Evolutionary conservation across 2,329 filamentous ascomycete species (phyloP).

Genomic region (Trichoderma breve): DNA sequence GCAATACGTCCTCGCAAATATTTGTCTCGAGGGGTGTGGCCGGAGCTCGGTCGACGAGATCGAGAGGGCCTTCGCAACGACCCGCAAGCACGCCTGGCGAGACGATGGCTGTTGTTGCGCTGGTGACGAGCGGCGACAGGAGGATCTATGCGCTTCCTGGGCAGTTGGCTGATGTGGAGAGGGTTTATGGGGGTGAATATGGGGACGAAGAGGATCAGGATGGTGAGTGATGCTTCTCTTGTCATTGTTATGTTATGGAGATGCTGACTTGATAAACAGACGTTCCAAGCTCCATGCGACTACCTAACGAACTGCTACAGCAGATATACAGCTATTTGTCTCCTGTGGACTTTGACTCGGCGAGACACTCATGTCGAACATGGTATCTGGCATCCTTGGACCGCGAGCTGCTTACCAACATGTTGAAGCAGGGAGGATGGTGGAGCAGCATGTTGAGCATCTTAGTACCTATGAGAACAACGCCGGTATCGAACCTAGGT

Average conservation of each 20-base stretch:
- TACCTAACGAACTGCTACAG: constrained; percentile 39
- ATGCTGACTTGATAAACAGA: constrained; percentile 6
- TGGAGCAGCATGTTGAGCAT: constrained; percentile 38
- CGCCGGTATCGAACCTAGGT: constrained; percentile 21
- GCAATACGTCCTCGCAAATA: constrained; percentile 32
- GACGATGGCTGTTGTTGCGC: constrained; percentile 23
- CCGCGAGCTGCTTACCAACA: constrained; percentile 45
- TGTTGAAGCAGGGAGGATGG: constrained; percentile 58
- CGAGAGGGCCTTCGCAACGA: constrained; percentile 18
- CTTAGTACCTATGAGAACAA: constrained; percentile 25
- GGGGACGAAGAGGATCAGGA: neutral
- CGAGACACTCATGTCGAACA: constrained; percentile 55
- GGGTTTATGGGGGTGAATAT: constrained; percentile 6
- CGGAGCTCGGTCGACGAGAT: constrained; percentile 22
- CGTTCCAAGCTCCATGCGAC: constrained; percentile 28
- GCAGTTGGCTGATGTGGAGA: constrained; percentile 21
- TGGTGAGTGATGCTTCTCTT: neutral
- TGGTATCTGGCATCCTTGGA: constrained; percentile 62
- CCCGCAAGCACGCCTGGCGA: neutral
- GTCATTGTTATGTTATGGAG: neutral
- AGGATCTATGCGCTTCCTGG: constrained; percentile 22
- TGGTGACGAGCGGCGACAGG: constrained; percentile 22
- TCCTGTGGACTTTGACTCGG: constrained; percentile 54
- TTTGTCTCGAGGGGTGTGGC: constrained; percentile 30
- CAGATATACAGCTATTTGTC: constrained; percentile 35